Evolutionary conservation across 2,329 filamentous ascomycete genomes (phyloP), one percentile per base, ranked within the genome.

Genomic region (Zasmidium cellare): DNA sequence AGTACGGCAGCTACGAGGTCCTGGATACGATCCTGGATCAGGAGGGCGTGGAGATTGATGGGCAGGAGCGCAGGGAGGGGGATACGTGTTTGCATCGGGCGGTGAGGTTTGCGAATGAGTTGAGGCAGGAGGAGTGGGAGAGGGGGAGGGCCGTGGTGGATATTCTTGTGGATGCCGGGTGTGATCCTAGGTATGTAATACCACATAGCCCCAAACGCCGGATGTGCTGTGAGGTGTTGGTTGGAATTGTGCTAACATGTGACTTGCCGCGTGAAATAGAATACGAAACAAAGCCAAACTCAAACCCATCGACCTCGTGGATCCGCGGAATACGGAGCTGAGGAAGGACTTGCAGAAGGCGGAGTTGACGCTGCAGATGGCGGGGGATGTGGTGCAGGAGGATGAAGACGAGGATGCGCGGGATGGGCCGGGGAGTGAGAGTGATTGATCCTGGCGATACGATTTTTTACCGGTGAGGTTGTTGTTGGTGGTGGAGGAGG

Each of bases 11-110:
- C 77, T 96, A 91, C 78, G 89, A 94, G 69, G 81, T 92, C 60
- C 87, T 96, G 71, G 90, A 96, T 77, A 76, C 85, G 69, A 86
- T 96, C 57, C 87, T 94, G 65, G 90, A 94, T 79, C 89, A 93
- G 74, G 86, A 89, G 65, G 86, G 88, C 66, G 87, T 96, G 74
- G 91, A 94, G 77, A 93, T 92, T 77, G 91, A 96, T 77, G 88
- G 89, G 55, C 69, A 87, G 69, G 88, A 86, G 77, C 84, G 83
- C 67, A 73, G 82, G 69, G 89, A 93, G 59, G 82, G 84, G 61
- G 90, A 94, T 75, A 92, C 90, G 2, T 89, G 89, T 25, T 81
- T 96, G 58, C 91, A 96, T 81, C 85, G 85, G 70, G 90, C 86
- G 55, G 85, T 94, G 66, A 84, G 88, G 69, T 93, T 86, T 81